A percentile compares a stretch with the other conserved stretches of the same genome.
Evolutionary conservation across 768 basidiomycete species (phyloP).

Genomic region (Roridomyces roridus): DNA sequence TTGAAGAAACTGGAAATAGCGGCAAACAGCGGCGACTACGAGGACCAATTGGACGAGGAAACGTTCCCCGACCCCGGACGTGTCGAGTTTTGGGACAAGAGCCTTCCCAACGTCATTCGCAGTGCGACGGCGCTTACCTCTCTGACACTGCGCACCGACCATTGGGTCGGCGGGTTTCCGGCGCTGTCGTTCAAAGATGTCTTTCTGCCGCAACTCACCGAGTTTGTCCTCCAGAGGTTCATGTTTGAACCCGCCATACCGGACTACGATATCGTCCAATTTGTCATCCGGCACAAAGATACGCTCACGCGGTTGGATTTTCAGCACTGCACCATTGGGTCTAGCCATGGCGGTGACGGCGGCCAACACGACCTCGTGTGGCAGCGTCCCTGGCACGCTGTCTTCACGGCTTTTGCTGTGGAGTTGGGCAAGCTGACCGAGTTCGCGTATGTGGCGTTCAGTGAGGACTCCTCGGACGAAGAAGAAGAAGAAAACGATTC

Average conservation of each 20-base stretch:
- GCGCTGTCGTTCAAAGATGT: neutral
- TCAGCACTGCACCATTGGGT: neutral
- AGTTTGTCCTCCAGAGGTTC: neutral
- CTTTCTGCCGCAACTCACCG: neutral
- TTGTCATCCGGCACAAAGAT: conserved; percentile 11
- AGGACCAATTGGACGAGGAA: no score
- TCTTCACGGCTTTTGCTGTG: no score
- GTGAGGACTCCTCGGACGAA: no score
- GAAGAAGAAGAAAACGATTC: no score
- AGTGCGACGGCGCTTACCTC: neutral
- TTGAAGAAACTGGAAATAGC: neutral
- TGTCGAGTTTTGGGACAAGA: neutral
- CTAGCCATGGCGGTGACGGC: no score
- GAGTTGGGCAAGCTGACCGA: no score
- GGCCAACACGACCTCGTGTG: no score
- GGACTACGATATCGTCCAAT: neutral
- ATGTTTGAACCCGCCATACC: neutral
- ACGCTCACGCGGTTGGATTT: conserved; percentile 9
- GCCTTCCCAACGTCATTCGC: neutral
- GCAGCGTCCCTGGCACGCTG: no score
- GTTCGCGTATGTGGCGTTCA: no score
- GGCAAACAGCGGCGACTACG: neutral
- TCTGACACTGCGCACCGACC: conserved; percentile 3
- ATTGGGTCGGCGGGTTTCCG: neutral
- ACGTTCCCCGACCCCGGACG: neutral